These are phyloP conservation scores for Brassica carinata DNA, from an alignment of 345 rosid genomes.

Conservation along the genomic window DNA sequence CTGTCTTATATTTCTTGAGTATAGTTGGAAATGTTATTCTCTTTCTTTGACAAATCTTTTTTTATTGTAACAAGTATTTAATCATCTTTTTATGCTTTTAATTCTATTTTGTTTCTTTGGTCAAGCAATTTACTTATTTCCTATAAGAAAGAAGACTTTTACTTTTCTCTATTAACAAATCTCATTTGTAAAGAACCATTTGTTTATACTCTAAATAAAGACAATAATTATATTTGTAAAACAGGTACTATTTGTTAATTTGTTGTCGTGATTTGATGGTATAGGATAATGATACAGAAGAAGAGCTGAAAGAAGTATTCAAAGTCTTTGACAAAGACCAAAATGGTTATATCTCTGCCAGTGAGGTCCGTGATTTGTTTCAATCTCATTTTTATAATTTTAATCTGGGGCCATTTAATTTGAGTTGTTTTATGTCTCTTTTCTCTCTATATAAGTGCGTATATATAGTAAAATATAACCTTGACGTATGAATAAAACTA, in stretches of 20 bases:
- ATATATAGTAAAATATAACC: not conserved
- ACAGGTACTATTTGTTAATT: not conserved
- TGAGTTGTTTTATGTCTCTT: not conserved
- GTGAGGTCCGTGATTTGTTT: slow-evolving; percentile 47
- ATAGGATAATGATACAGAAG: slow-evolving; percentile 61
- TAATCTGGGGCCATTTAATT: not conserved
- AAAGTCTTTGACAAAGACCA: slow-evolving; percentile 69
- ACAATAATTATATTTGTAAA: not conserved
- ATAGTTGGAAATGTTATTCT: not conserved
- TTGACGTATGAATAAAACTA: not conserved
- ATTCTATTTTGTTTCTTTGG: not conserved
- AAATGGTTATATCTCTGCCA: slow-evolving; percentile 67
- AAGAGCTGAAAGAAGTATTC: slow-evolving; percentile 64
- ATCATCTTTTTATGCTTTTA: not conserved
- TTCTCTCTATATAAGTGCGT: not conserved
- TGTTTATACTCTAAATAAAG: not conserved
- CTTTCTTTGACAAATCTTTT: not conserved
- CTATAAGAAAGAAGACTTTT: not conserved
- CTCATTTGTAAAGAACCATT: not conserved
- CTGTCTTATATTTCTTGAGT: not conserved
- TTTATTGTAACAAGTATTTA: not conserved
- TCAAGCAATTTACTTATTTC: not conserved
- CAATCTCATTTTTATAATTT: not conserved
- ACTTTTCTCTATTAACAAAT: not conserved
- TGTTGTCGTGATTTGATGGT: slow-evolving; percentile 13